These are phyloP conservation scores for Nectriaceae sp. DNA, from an alignment of 2,329 filamentous ascomycete genomes.

Conservation along the genomic window DNA sequence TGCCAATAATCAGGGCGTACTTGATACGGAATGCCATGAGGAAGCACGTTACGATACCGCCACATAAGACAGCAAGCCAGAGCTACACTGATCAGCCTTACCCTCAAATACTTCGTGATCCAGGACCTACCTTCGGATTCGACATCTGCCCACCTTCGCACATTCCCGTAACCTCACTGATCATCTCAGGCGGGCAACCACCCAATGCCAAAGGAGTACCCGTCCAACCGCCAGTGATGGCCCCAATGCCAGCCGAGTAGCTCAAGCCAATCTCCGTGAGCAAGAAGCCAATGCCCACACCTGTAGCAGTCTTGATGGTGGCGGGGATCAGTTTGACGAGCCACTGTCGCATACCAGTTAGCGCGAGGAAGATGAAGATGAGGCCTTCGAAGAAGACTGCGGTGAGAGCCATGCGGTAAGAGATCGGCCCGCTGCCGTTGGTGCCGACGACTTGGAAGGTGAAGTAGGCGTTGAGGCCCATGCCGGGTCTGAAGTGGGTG, in stretches of 20 bases:
- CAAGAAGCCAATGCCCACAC: slow-evolving; percentile 66
- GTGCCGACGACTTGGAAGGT: slow-evolving; percentile 67
- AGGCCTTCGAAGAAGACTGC: slow-evolving; percentile 67
- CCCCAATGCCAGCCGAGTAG: slow-evolving; percentile 80
- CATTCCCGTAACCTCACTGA: slow-evolving; percentile 48
- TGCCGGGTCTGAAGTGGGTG: slow-evolving; percentile 53
- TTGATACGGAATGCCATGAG: slow-evolving; percentile 80
- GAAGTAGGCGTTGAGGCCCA: slow-evolving; percentile 70
- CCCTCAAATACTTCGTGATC: neutral
- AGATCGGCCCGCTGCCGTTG: slow-evolving; percentile 57
- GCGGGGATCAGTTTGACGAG: slow-evolving; percentile 65
- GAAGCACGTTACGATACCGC: slow-evolving; percentile 76
- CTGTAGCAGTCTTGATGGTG: slow-evolving; percentile 66
- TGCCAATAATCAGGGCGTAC: slow-evolving; percentile 73
- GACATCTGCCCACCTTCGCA: slow-evolving; percentile 69
- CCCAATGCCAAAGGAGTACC: slow-evolving; percentile 75
- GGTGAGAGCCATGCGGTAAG: slow-evolving; percentile 62
- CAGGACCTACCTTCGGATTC: slow-evolving; percentile 62
- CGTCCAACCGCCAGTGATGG: slow-evolving; percentile 67
- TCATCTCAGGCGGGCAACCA: slow-evolving; percentile 65
- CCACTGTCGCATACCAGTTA: slow-evolving; percentile 74
- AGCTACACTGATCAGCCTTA: slow-evolving; percentile 50
- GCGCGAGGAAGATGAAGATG: slow-evolving; percentile 63
- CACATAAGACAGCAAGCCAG: slow-evolving; percentile 84
- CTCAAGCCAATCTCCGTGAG: slow-evolving; percentile 68